Percentiles rank a stretch among this genome's conserved stretches.
These are phyloP conservation scores for Beauveria sp. DNA, from an alignment of 2,329 filamentous ascomycete species.

Conservation along the genomic window DNA sequence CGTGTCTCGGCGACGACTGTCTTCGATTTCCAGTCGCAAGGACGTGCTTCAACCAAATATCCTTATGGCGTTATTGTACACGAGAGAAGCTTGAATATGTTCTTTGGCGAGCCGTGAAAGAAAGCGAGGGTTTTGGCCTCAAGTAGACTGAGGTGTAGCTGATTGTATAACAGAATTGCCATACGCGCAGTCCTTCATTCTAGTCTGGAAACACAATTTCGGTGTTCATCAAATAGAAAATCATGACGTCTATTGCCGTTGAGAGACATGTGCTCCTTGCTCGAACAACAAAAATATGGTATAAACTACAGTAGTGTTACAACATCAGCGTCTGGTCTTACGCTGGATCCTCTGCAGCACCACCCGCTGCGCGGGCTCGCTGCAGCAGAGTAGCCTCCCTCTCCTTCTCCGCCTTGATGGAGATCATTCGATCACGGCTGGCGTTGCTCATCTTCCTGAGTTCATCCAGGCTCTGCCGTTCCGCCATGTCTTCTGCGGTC, in stretches of 20 bases:
- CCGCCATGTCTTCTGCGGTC: conserved; percentile 49
- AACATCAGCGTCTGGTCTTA: conserved; percentile 15
- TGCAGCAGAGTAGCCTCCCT: conserved; percentile 49
- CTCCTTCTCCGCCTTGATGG: conserved; percentile 48
- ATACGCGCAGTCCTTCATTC: not conserved
- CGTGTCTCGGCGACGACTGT: conserved; percentile 66
- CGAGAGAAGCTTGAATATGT: conserved; percentile 60
- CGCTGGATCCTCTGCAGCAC: conserved; percentile 25
- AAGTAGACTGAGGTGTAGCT: conserved; percentile 43
- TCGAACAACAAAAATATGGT: not conserved
- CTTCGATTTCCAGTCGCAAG: conserved; percentile 74
- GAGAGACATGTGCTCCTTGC: conserved; percentile 1
- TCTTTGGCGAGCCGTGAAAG: conserved; percentile 79
- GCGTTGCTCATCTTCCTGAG: conserved; percentile 40
- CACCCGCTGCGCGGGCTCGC: conserved; percentile 31
- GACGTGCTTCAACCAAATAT: conserved; percentile 85
- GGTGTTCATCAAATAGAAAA: not conserved
- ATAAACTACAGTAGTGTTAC: conserved; percentile 9
- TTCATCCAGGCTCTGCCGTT: conserved; percentile 51
- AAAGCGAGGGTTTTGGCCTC: conserved; percentile 87
- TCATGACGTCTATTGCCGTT: not conserved
- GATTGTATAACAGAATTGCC: not conserved
- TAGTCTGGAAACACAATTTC: not conserved
- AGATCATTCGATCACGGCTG: conserved; percentile 47
- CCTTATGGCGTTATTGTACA: conserved; percentile 64